Evolutionary conservation across 371 early-diverging fungal species (phyloP), one percentile per base, ranked within the genome.

Genomic region (Saksenaea oblongispora): DNA sequence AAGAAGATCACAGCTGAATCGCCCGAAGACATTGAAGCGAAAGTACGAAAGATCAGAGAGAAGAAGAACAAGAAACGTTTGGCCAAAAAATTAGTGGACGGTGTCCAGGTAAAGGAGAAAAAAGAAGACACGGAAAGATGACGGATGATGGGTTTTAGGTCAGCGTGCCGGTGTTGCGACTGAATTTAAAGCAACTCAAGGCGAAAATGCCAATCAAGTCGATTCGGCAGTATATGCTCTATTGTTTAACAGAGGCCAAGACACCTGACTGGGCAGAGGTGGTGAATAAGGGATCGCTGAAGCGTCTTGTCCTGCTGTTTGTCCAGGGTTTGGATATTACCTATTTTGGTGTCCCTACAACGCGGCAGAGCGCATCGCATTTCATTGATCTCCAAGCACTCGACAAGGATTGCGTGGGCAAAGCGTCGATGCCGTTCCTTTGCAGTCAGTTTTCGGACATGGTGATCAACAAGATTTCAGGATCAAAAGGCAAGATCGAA

Each of bases 151-250:
- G 15, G 28, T 51, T 3, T 26, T 58, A 66, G 37, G 55, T 75
- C 10, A 31, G 56, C 8, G 60, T 61, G 24, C 73, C 78, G 4
- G 41, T 42, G 2, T 55, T 82, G 15, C 61, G 65, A 5, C 14
- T 79, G 10, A 55, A 63, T n/a, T 69, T 70, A 1, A 37, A 58
- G 0, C 36, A 54, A 5, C 44, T 78, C n/a, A 54, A 56, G 1
- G 37, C 58, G 1, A 51, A 69, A 5, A 39, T 82, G 4, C 54
- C 60, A 0, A 65, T 71, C 5, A 65, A 59, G 5, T 64, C 72
- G 15, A 55, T 82, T 14, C 78, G 78, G 7, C 69, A 79, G 24
- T 74, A 74, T 35, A 58, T 82, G 2, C 44, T 77, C 2, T 77
- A 73, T 54, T 67, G 71, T 9, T 39, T 82, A 31, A 64, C 76